Evolutionary conservation across 257 asterid species (phyloP).

Genomic region (Solanum sparsipilum): DNA sequence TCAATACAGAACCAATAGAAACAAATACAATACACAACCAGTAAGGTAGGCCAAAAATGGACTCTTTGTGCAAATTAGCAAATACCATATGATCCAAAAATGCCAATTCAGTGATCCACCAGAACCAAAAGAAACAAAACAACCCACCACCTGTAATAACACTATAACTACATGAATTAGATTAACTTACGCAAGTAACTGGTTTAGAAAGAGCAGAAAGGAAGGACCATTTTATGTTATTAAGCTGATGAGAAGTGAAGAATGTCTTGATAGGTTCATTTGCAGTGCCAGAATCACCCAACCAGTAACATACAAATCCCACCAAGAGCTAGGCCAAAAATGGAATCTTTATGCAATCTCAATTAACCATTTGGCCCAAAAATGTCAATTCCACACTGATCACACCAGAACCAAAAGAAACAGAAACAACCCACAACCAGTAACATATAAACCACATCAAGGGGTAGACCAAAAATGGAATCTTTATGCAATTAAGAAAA

Average conservation of each 20-base stretch:
- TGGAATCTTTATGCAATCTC: background rate
- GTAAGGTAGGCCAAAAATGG: too few species aligned
- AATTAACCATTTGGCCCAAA: background rate
- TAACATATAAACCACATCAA: background rate
- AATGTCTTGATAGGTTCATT: slow-evolving; percentile 78
- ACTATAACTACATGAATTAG: too few species aligned
- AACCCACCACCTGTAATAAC: background rate
- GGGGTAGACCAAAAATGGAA: background rate
- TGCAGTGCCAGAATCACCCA: slow-evolving; percentile 94
- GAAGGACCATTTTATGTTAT: slow-evolving; percentile 68
- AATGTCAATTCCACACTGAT: background rate
- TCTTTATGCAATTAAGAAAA: background rate
- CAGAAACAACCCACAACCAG: background rate
- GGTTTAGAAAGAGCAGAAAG: slow-evolving; percentile 88
- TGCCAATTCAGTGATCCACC: background rate
- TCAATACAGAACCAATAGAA: background rate
- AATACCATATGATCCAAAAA: background rate
- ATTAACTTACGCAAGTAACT: slow-evolving; percentile 69
- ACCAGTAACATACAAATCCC: slow-evolving; percentile 8
- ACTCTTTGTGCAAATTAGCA: too few species aligned
- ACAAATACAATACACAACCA: background rate
- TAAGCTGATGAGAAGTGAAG: slow-evolving; percentile 65
- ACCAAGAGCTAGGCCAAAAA: background rate
- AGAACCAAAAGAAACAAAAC: background rate
- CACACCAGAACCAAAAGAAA: background rate